These are phyloP conservation scores for Nicotiana benthamiana DNA, from an alignment of 257 asterid genomes.

Conservation along the genomic window DNA sequence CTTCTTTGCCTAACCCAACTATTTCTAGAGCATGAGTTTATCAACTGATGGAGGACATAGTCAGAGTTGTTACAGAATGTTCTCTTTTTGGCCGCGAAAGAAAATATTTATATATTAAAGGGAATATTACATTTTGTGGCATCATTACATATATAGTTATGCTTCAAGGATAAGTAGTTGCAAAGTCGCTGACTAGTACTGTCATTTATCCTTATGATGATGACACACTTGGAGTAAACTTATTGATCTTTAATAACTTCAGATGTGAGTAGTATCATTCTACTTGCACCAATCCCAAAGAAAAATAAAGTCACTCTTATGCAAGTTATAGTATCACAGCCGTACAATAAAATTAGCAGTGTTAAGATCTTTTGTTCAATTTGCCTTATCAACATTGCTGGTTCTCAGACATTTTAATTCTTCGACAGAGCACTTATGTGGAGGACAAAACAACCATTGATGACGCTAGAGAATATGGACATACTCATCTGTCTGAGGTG, in stretches of 20 bases:
- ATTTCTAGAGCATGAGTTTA: neutral
- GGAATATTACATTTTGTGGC: too few species aligned
- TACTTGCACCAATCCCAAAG: neutral
- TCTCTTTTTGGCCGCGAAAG: too few species aligned
- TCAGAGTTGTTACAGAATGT: neutral
- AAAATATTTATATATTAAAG: too few species aligned
- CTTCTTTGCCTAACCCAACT: neutral
- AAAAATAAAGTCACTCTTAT: neutral
- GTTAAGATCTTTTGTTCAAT: neutral
- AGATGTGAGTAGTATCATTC: neutral
- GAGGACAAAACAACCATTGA: conserved; percentile 46
- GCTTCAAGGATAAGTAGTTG: too few species aligned
- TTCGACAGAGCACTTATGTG: conserved; percentile 71
- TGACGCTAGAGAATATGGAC: conserved; percentile 83
- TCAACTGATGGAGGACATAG: neutral
- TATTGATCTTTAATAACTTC: neutral
- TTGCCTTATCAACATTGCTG: neutral
- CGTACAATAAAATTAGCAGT: neutral
- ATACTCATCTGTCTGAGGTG: conserved; percentile 93
- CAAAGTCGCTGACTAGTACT: neutral
- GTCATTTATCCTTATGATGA: neutral
- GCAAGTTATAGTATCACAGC: neutral
- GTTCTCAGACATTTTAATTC: conserved; percentile 9
- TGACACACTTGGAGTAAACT: neutral
- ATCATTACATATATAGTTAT: too few species aligned